Evolutionary conservation across 257 asterid species (phyloP).

Genomic region (Solanum okadae): DNA sequence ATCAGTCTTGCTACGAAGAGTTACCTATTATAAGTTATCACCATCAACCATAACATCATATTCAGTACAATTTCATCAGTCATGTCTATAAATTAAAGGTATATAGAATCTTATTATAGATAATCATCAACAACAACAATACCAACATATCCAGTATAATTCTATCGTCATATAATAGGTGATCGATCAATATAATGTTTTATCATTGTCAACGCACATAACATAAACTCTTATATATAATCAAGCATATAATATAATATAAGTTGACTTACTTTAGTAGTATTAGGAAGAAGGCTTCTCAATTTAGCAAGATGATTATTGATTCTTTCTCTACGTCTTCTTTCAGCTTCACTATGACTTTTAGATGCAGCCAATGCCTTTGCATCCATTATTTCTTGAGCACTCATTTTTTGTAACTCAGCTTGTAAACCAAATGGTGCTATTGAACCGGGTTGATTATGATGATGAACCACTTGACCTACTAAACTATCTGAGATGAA

Average conservation of each 20-base stretch:
- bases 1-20: not conserved
- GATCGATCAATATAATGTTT: no score
- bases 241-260: not conserved
- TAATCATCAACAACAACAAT: no score
- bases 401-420: slow-evolving; percentile 79
- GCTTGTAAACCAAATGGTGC: slow-evolving; percentile 79
- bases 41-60: no score
- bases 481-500: slow-evolving; percentile 27
- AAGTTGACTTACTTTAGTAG: slow-evolving; percentile 66
- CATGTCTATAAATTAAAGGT: not conserved
- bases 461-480: slow-evolving; percentile 36
- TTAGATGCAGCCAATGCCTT: slow-evolving; percentile 94
- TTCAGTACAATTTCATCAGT: not conserved
- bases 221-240: not conserved
- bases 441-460: slow-evolving; percentile 13
- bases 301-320: slow-evolving; percentile 84
- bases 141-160: no score
- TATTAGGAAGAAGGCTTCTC: slow-evolving; percentile 78
- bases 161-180: no score
- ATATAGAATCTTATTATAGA: not conserved
- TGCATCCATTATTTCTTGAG: slow-evolving; percentile 92
- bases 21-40: not conserved
- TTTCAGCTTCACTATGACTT: slow-evolving; percentile 94
- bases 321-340: slow-evolving; percentile 85
- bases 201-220: not conserved